Conservation (phyloP, 768 basidiomycete genomes). For the Serendipita vermifera region DNA sequence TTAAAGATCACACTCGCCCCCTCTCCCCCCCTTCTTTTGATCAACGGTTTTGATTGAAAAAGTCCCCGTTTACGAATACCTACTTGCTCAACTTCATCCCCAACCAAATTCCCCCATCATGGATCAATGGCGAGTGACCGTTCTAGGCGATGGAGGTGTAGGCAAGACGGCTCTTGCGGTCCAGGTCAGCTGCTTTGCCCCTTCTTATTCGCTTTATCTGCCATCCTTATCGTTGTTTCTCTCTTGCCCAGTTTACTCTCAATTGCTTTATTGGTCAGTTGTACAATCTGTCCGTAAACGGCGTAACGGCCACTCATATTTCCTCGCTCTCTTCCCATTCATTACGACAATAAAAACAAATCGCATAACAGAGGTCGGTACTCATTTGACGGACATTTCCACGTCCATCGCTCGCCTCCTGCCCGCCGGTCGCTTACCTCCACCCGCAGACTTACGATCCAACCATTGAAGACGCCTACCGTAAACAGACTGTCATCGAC, state of each 20-base stretch:
- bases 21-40: too few relatives aligned
- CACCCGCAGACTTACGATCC: constrained; percentile 78
- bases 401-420: neutral
- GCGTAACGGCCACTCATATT: constrained; percentile 1
- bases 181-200: constrained; percentile 46
- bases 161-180: constrained; percentile 95
- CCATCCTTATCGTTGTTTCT: constrained; percentile 1
- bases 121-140: constrained; percentile 93
- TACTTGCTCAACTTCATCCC: too few relatives aligned
- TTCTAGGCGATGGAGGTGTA: constrained; percentile 93
- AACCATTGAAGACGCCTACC: constrained; percentile 96
- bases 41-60: too few relatives aligned
- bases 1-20: too few relatives aligned
- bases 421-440: constrained; percentile 4
- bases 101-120: too few relatives aligned
- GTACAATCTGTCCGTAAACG: neutral
- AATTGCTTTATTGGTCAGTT: constrained; percentile 88
- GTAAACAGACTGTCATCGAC: constrained; percentile 89
- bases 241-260: constrained; percentile 61
- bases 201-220: constrained; percentile 2
- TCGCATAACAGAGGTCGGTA: constrained; percentile 43
- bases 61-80: too few relatives aligned
- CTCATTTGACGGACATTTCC: constrained; percentile 12
- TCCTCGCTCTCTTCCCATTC: too few relatives aligned
- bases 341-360: too few relatives aligned